phyloP scores from a whole-genome alignment of 768 basidiomycete genomes.

The Podaxis sp. region DNA sequence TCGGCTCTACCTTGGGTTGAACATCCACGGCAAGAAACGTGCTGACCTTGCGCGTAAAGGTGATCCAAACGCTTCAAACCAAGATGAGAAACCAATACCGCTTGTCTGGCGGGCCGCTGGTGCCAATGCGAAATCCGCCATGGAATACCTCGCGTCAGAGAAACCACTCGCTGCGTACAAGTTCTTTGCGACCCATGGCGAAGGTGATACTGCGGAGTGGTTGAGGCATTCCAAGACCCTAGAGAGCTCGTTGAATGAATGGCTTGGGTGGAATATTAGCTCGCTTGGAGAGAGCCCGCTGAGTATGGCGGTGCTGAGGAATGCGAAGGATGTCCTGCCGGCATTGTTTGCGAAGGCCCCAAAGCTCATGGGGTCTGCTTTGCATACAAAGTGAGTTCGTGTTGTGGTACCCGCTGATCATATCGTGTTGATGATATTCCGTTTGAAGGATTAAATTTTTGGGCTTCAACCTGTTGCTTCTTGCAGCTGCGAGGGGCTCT shows the following conservation, averaged over 20 bases:
- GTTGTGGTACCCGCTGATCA: neutral
- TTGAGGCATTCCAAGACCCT: constrained; percentile 39
- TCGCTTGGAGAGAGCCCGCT: constrained; percentile 53
- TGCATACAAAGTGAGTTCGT: constrained; percentile 42
- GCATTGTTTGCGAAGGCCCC: constrained; percentile 43
- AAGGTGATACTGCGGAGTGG: constrained; percentile 41
- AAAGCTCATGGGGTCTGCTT: constrained; percentile 36
- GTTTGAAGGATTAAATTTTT: constrained; percentile 37
- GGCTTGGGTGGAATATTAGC: constrained; percentile 52
- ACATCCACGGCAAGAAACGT: constrained; percentile 64
- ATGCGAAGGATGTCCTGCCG: constrained; percentile 41
- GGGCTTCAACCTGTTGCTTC: constrained; percentile 43
- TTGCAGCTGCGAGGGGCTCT: constrained; percentile 35
- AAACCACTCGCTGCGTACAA: constrained; percentile 51
- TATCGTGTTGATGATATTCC: neutral
- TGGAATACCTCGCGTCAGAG: constrained; percentile 49
- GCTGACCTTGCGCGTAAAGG: constrained; percentile 50
- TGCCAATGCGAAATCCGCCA: constrained; percentile 29
- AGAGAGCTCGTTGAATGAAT: constrained; percentile 41
- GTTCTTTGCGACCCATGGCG: constrained; percentile 44
- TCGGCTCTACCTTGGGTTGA: constrained; percentile 56
- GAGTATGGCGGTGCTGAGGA: constrained; percentile 40
- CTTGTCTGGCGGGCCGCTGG: constrained; percentile 46
- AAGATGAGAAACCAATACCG: constrained; percentile 20
- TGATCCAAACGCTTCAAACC: constrained; percentile 42